phyloP scores from a whole-genome alignment of 1,139 yeast genomes.

The Cylindricascospora bacillispora region DNA sequence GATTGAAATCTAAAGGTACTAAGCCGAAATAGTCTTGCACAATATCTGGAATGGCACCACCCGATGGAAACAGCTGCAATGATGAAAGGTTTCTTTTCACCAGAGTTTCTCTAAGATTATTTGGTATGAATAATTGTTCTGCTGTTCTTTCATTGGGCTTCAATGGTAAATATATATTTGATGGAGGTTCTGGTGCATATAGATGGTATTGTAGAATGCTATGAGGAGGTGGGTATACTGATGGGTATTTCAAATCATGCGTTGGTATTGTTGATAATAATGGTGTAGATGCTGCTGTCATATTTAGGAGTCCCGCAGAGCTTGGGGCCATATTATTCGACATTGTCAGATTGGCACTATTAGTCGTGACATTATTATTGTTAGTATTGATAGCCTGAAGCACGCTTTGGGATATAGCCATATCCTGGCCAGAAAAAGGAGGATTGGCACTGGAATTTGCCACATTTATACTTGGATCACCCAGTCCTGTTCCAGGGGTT shows the following conservation, averaged over 20 bases:
- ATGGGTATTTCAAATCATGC: constrained; percentile 19
- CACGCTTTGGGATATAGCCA: no score
- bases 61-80: constrained; percentile 39
- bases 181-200: constrained; percentile 84
- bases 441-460: no score
- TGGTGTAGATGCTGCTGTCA: no score
- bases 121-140: constrained; percentile 58
- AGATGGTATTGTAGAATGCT: constrained; percentile 66
- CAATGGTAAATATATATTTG: constrained; percentile 46
- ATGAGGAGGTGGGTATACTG: constrained; percentile 25
- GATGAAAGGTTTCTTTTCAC: constrained; percentile 73
- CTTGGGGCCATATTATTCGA: no score
- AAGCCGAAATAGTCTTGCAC: constrained; percentile 79
- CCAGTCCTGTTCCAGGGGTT: no score
- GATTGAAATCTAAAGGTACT: constrained; percentile 65
- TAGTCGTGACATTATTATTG: no score
- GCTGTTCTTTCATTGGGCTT: constrained; percentile 61
- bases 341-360: no score
- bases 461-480: no score
- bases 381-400: no score
- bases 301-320: no score
- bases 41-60: constrained; percentile 28
- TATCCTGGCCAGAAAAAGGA: no score
- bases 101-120: constrained; percentile 57
- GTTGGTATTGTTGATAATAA: no score